These are phyloP conservation scores for Symmetrospora coprosmae DNA, from an alignment of 768 basidiomycete genomes.

Conservation along the genomic window DNA sequence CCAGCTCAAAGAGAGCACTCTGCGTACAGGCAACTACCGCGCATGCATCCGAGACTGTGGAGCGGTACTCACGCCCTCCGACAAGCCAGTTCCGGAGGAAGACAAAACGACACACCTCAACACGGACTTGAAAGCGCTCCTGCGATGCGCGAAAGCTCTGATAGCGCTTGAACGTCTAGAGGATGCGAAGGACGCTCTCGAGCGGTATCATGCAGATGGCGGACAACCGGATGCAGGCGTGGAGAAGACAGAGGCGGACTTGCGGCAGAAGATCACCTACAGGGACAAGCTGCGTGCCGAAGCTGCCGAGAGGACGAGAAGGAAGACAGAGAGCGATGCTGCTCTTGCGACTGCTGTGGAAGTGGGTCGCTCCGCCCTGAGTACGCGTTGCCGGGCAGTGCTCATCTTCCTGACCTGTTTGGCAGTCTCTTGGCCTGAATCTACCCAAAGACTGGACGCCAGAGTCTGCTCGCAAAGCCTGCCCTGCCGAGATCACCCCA, in stretches of 20 bases:
- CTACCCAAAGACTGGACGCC: slow-evolving; percentile 9
- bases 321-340: slow-evolving; percentile 42
- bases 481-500: slow-evolving; percentile 44
- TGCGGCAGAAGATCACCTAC: slow-evolving; percentile 38
- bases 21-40: slow-evolving; percentile 63
- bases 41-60: slow-evolving; percentile 74
- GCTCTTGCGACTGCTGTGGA: slow-evolving; percentile 50
- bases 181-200: slow-evolving; percentile 72
- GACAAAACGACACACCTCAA: slow-evolving; percentile 41
- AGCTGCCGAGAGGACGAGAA: slow-evolving; percentile 32
- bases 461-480: slow-evolving; percentile 39
- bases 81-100: slow-evolving; percentile 20
- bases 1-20: background rate
- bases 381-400: background rate
- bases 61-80: slow-evolving; percentile 43
- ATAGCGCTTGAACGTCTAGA: slow-evolving; percentile 56
- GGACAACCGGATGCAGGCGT: slow-evolving; percentile 34
- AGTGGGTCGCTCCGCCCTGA: slow-evolving; percentile 47
- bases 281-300: slow-evolving; percentile 34
- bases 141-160: slow-evolving; percentile 67
- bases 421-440: background rate
- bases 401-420: background rate
- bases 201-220: slow-evolving; percentile 52
- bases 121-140: slow-evolving; percentile 65
- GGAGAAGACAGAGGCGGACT: slow-evolving; percentile 40